phyloP scores from a whole-genome alignment of 352 stramenopile species.

The Phytophthora colocasiae region DNA sequence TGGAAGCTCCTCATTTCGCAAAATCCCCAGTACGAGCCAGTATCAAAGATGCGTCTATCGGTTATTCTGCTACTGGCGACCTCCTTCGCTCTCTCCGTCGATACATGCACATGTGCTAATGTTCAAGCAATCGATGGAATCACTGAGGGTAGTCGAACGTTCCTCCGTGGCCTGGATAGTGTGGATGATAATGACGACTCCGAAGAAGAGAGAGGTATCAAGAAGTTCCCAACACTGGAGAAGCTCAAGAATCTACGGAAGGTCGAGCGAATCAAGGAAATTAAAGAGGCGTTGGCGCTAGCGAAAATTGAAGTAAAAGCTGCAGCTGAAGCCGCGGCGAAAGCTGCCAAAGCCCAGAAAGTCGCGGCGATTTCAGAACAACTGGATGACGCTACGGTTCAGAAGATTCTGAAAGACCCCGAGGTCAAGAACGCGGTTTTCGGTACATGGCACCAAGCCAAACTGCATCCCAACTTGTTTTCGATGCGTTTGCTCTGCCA shows the following conservation, averaged over 20 bases:
- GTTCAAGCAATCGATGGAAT: neutral
- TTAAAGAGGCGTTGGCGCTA: slow-evolving; percentile 6
- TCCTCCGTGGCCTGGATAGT: neutral
- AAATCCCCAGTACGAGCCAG: neutral
- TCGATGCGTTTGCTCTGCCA: slow-evolving; percentile 7
- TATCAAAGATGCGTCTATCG: slow-evolving; percentile 9
- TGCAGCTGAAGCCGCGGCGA: slow-evolving; percentile 8
- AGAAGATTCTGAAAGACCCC: slow-evolving; percentile 7
- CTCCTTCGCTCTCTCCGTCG: neutral
- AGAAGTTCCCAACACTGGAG: neutral
- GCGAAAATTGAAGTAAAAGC: slow-evolving; percentile 7
- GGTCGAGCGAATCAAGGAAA: slow-evolving; percentile 7
- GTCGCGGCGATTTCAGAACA: slow-evolving; percentile 4
- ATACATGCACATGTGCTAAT: neutral
- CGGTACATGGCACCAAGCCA: slow-evolving; percentile 1
- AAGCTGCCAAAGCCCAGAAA: slow-evolving; percentile 2
- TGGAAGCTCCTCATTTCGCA: neutral
- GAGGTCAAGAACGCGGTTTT: slow-evolving; percentile 3
- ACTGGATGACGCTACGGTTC: slow-evolving; percentile 7
- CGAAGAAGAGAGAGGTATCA: slow-evolving; percentile 7
- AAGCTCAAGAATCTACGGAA: slow-evolving; percentile 12
- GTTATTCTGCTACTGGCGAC: slow-evolving; percentile 1
- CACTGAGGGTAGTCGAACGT: neutral
- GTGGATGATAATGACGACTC: neutral
- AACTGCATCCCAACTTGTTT: slow-evolving; percentile 10